phyloP scores from a whole-genome alignment of 2,329 filamentous ascomycete genomes.

The Parasarocladium wereldwijsianum region DNA sequence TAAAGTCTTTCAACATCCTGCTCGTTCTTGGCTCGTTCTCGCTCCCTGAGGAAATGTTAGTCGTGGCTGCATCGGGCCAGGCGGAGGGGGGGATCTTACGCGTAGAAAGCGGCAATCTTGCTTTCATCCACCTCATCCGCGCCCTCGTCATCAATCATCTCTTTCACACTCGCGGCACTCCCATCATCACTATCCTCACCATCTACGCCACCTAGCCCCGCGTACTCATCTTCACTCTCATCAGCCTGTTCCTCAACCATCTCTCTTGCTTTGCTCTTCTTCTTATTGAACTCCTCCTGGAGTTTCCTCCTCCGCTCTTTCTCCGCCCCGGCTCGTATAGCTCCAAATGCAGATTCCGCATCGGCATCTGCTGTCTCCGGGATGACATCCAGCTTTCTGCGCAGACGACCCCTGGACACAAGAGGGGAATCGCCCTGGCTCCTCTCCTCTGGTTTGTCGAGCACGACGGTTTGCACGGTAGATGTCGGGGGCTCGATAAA shows the following conservation, averaged over 20 bases:
- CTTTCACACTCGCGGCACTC: slow-evolving; percentile 52
- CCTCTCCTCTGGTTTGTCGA: slow-evolving; percentile 19
- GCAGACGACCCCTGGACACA: slow-evolving; percentile 41
- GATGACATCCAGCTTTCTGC: slow-evolving; percentile 23
- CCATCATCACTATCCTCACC: slow-evolving; percentile 75
- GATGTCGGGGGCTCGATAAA: slow-evolving; percentile 52
- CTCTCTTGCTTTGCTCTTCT: slow-evolving; percentile 72
- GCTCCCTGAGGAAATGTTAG: slow-evolving; percentile 40
- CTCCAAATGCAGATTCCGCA: slow-evolving; percentile 42
- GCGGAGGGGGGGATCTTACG: slow-evolving; percentile 43
- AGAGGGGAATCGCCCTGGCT: slow-evolving; percentile 48
- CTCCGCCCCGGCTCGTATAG: slow-evolving; percentile 53
- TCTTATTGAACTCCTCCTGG: slow-evolving; percentile 57
- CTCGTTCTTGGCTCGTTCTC: slow-evolving; percentile 67
- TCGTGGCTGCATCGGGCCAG: neutral
- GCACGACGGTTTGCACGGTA: slow-evolving; percentile 55
- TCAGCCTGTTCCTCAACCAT: slow-evolving; percentile 90
- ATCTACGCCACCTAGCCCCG: slow-evolving; percentile 77
- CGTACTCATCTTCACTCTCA: slow-evolving; percentile 97
- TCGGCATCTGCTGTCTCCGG: slow-evolving; percentile 14
- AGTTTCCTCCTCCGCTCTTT: slow-evolving; percentile 36
- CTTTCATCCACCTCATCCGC: slow-evolving; percentile 66
- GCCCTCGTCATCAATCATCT: slow-evolving; percentile 81
- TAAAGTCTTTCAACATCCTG: slow-evolving; percentile 82
- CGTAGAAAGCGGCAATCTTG: slow-evolving; percentile 73